Conservation (phyloP, 2,329 filamentous ascomycete species). For the Ophiostoma ulmi region DNA sequence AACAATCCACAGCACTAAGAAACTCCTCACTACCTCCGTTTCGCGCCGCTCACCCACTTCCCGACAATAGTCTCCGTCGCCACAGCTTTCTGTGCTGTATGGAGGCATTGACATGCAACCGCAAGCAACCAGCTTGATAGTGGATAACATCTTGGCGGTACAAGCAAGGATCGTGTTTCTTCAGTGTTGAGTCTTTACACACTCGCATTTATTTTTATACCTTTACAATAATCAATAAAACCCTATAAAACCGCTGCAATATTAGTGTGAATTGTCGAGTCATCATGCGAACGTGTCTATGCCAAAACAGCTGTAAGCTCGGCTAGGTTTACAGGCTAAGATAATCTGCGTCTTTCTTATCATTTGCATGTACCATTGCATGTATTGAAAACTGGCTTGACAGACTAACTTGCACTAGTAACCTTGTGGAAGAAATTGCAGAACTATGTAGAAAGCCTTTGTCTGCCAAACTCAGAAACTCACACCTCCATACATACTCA, state of each 20-base stretch:
- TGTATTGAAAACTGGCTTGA: neutral
- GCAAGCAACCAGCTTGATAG: neutral
- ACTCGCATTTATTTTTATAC: neutral
- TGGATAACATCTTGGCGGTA: neutral
- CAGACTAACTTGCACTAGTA: neutral
- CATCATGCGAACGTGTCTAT: too few species aligned
- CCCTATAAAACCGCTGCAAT: neutral
- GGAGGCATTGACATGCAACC: neutral
- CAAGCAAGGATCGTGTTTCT: neutral
- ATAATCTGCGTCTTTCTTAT: too few species aligned
- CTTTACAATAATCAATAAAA: conserved; percentile 29
- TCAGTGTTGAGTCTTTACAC: neutral
- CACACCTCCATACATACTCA: neutral
- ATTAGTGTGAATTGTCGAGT: too few species aligned
- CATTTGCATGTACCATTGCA: too few species aligned
- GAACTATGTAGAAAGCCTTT: neutral
- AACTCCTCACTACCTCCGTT: neutral
- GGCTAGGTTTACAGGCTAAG: too few species aligned
- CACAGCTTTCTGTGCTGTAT: neutral
- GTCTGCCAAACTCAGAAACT: neutral
- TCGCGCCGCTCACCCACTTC: conserved; percentile 10
- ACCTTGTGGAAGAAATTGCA: neutral
- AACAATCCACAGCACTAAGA: conserved; percentile 12
- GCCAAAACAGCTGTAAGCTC: too few species aligned
- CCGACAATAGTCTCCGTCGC: neutral